A percentile compares a stretch with the other conserved stretches of the same genome.
Evolutionary conservation across 352 stramenopile genomes (phyloP).

Genomic region (Pythium monospermum): DNA sequence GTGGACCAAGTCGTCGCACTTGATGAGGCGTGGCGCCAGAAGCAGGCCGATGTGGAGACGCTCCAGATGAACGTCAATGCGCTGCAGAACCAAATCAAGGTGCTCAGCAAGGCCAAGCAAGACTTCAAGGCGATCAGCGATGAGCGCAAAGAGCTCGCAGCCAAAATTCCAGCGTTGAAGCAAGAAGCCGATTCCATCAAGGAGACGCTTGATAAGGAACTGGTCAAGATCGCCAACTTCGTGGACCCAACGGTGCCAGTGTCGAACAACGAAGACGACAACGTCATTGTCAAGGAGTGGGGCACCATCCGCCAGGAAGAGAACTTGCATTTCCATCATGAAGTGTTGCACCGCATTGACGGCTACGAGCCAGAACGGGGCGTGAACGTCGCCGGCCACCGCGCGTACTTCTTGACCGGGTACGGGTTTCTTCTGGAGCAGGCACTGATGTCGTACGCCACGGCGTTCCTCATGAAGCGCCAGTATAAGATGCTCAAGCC

Average conservation of each 20-base stretch:
- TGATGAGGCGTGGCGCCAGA: constrained; percentile 89
- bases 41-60: constrained; percentile 82
- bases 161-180: constrained; percentile 69
- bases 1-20: constrained; percentile 95
- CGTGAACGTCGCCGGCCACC: constrained; percentile 94
- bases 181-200: constrained; percentile 77
- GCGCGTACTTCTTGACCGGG: constrained; percentile 99
- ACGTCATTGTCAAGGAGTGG: constrained; percentile 90
- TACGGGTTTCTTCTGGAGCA: constrained; percentile 98
- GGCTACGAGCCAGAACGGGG: constrained; percentile 98
- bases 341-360: constrained; percentile 97
- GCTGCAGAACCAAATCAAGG: constrained; percentile 84
- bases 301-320: constrained; percentile 61
- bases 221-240: constrained; percentile 95
- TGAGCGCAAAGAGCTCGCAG: constrained; percentile 71
- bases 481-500: constrained; percentile 98
- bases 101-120: constrained; percentile 85
- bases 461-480: constrained; percentile 93
- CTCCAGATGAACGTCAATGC: constrained; percentile 85
- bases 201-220: constrained; percentile 63
- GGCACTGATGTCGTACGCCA: constrained; percentile 98
- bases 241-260: constrained; percentile 95
- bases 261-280: constrained; percentile 96
- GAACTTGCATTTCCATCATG: constrained; percentile 92
- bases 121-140: constrained; percentile 79